phyloP scores from a whole-genome alignment of 768 basidiomycete species.

The Scleroderma bovista region DNA sequence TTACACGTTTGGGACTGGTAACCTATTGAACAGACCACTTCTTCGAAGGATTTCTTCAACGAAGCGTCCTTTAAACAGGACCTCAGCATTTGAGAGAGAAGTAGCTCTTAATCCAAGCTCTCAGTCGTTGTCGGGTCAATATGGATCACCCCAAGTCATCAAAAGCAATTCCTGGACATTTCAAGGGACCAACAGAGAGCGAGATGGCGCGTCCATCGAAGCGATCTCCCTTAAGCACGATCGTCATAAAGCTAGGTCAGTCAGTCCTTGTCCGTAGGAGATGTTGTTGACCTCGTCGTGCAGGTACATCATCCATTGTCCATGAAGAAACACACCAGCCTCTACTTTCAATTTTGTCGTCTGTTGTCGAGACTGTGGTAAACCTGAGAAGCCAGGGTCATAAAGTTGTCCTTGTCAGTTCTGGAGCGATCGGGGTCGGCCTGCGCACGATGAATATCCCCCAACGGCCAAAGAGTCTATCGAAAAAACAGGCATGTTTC shows the following conservation, averaged over 20 bases:
- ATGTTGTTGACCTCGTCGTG: constrained; percentile 7
- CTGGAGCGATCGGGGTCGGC: constrained; percentile 97
- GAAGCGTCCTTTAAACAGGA: too few relatives aligned
- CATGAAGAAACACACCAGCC: constrained; percentile 92
- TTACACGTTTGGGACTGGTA: too few relatives aligned
- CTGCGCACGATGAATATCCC: constrained; percentile 85
- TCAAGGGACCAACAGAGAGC: constrained; percentile 1
- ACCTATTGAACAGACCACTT: too few relatives aligned
- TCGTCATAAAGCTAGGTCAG: constrained; percentile 83
- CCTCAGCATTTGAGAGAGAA: too few relatives aligned
- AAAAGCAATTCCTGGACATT: constrained; percentile 2
- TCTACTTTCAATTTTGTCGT: constrained; percentile 83
- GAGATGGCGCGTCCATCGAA: constrained; percentile 17
- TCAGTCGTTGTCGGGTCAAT: background rate
- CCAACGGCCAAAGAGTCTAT: constrained; percentile 74
- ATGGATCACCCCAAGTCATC: constrained; percentile 8
- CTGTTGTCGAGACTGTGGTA: constrained; percentile 87
- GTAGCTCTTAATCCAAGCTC: too few relatives aligned
- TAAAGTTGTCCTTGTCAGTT: constrained; percentile 92
- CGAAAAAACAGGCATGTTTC: constrained; percentile 75
- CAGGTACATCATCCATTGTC: constrained; percentile 92
- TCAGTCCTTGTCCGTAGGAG: background rate
- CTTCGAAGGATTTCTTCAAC: too few relatives aligned
- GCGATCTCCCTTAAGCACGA: constrained; percentile 45
- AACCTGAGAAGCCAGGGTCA: constrained; percentile 75